These are phyloP conservation scores for Xylariaceae sp. DNA, from an alignment of 2,329 filamentous ascomycete genomes.

Conservation along the genomic window DNA sequence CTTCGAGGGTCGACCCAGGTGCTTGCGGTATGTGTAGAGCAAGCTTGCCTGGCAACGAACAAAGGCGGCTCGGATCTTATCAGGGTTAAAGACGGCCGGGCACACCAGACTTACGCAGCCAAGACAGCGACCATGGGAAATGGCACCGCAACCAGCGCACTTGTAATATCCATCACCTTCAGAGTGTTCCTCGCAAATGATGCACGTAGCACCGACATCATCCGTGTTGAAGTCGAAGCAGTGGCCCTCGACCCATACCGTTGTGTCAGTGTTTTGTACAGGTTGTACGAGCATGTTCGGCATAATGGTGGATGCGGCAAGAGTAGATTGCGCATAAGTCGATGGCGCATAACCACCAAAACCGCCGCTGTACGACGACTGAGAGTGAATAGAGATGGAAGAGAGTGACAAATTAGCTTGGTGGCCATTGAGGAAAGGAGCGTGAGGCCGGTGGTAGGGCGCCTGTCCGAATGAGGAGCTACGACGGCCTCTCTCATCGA, in stretches of 20 bases:
- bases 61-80: slow-evolving; percentile 59
- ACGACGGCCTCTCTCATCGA: slow-evolving; percentile 69
- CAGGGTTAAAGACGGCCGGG: slow-evolving; percentile 55
- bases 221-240: slow-evolving; percentile 62
- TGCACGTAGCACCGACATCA: slow-evolving; percentile 59
- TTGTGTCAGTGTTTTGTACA: slow-evolving; percentile 71
- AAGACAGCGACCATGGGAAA: slow-evolving; percentile 55
- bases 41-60: slow-evolving; percentile 61
- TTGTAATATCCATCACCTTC: slow-evolving; percentile 69
- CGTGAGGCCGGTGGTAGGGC: slow-evolving; percentile 62
- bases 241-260: slow-evolving; percentile 79
- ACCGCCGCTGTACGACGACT: slow-evolving; percentile 62
- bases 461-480: slow-evolving; percentile 86
- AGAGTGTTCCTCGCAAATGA: slow-evolving; percentile 70
- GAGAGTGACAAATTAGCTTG: slow-evolving; percentile 55
- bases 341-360: slow-evolving; percentile 75
- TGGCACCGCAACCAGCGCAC: slow-evolving; percentile 59
- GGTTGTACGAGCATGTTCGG: slow-evolving; percentile 76
- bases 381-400: slow-evolving; percentile 55
- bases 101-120: slow-evolving; percentile 61
- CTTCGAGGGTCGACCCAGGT: slow-evolving; percentile 53
- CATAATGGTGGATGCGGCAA: slow-evolving; percentile 83
- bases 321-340: slow-evolving; percentile 77
- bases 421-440: slow-evolving; percentile 67
- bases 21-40: slow-evolving; percentile 61